Evolutionary conservation across 2,329 filamentous ascomycete species (phyloP), one percentile per base, ranked within the genome.

Genomic region (Xylariales sp.): DNA sequence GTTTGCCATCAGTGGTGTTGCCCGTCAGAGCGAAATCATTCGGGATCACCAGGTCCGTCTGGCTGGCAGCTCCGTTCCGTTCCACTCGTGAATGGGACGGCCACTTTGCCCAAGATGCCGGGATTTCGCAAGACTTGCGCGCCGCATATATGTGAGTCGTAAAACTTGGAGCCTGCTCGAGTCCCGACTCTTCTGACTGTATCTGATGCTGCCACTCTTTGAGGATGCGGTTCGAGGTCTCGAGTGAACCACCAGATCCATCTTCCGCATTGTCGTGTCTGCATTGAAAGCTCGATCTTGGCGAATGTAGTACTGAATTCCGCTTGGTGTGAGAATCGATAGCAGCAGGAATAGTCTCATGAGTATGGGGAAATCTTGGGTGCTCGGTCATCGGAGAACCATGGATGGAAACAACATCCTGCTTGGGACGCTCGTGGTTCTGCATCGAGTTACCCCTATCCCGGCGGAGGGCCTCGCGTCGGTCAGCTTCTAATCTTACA

Each of bases 71-170:
- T 11, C 52, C 52, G 21, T 49, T 51, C 40, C 58, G 54, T 40
- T 56, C 48, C 4, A 47, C 38, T 2, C 57, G 56, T 36, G 54
- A 55, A 43, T 58, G 54, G 4, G 57, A 61, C 14, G 58, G 57
- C 58, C 58, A 61, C 38, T 50, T 60, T 20, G 58, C 56, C 58
- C 58, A 61, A 7, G 57, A 56, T 33, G 46, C 49, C 10, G 57
- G 57, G 22, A 56, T 54, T 9, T 48, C 56, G 19, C 44, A 43
- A 18, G 40, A 29, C 24, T 37, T 40, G 24, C 19, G 38, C 18
- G 44, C 16, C 27, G 32, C 15, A 32, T 35, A 32, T 12, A 28
- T 24, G 31, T 45, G 20, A 35, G 18, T 21, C n/a, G 43, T 45
- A 20, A 25, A 28, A 21, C 49, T 37, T 19, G 40, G 31, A 40